A percentile compares a stretch with the other conserved stretches of the same genome.
These are phyloP conservation scores for Amauroascus niger DNA, from an alignment of 2,329 filamentous ascomycete genomes.

Conservation along the genomic window DNA sequence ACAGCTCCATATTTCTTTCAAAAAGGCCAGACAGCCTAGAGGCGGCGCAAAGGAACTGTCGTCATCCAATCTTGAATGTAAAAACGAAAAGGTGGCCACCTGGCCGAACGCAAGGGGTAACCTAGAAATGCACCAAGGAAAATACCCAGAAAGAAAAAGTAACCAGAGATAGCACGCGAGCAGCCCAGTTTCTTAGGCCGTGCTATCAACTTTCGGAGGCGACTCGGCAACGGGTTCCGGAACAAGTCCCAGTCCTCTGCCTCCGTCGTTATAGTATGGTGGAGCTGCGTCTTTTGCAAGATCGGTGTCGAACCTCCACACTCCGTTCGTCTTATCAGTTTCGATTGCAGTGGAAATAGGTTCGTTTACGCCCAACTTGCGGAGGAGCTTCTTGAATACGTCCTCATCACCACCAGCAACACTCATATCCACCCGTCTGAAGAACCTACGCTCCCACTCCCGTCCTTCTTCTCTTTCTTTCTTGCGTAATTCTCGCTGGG, in stretches of 20 bases:
- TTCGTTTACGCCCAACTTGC: constrained; percentile 30
- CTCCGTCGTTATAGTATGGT: constrained; percentile 36
- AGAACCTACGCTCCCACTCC: constrained; percentile 78
- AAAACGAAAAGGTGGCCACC: not conserved
- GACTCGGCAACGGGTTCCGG: constrained; percentile 6
- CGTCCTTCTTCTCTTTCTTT: constrained; percentile 64
- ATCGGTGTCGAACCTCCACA: constrained; percentile 58
- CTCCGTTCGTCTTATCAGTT: constrained; percentile 56
- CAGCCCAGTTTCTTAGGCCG: not conserved
- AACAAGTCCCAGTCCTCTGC: constrained; percentile 33
- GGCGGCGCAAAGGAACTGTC: not conserved
- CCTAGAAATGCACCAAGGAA: not conserved
- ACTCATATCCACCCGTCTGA: constrained; percentile 40
- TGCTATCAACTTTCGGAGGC: not conserved
- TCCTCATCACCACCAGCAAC: too few relatives aligned
- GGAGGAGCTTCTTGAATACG: constrained; percentile 37
- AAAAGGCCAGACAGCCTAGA: not conserved
- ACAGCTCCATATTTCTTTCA: not conserved
- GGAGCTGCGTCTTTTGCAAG: constrained; percentile 39
- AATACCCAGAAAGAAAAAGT: not conserved
- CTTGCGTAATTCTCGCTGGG: constrained; percentile 66
- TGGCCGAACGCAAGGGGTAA: not conserved
- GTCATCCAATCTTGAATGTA: not conserved
- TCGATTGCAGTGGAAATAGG: constrained; percentile 37
- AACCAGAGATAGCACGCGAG: not conserved